Evolutionary conservation across 129 eudicot genomes (phyloP).

Genomic region (Pseudognaphalium luteoalbum): DNA sequence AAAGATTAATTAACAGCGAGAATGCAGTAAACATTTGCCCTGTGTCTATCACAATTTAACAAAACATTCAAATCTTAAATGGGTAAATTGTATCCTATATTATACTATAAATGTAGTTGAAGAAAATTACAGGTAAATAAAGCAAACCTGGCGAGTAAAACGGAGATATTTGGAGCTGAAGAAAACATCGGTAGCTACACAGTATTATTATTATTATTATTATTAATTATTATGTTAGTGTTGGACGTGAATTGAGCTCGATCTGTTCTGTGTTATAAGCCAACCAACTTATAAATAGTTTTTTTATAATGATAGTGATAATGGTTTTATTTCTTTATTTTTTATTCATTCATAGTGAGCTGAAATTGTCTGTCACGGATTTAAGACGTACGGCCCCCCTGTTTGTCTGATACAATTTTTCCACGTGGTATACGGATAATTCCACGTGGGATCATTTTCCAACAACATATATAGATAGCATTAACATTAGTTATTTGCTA

Average conservation of each 20-base stretch:
- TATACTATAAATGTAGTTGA: not conserved
- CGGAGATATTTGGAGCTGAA: constrained; percentile 21
- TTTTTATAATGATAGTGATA: no score
- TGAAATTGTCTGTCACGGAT: not conserved
- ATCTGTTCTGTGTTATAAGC: constrained; percentile 10
- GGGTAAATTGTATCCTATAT: not conserved
- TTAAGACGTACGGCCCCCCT: not conserved
- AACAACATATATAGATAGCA: no score
- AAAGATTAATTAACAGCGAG: no score
- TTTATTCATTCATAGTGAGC: no score
- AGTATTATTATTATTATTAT: no score
- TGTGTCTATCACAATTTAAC: no score
- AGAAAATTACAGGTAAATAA: not conserved
- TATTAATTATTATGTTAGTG: no score
- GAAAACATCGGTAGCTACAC: constrained; percentile 23
- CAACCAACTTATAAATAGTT: constrained; percentile 21
- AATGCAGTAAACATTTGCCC: no score
- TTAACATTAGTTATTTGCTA: no score
- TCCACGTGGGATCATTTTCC: not conserved
- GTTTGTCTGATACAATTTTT: no score
- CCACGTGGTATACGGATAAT: not conserved
- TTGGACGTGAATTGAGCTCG: not conserved
- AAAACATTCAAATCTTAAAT: no score
- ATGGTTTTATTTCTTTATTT: no score
- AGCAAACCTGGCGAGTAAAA: constrained; percentile 31